Evolutionary conservation across 768 basidiomycete species (phyloP), one percentile per base, ranked within the genome.

Genomic region (Dioszegia hungarica): DNA sequence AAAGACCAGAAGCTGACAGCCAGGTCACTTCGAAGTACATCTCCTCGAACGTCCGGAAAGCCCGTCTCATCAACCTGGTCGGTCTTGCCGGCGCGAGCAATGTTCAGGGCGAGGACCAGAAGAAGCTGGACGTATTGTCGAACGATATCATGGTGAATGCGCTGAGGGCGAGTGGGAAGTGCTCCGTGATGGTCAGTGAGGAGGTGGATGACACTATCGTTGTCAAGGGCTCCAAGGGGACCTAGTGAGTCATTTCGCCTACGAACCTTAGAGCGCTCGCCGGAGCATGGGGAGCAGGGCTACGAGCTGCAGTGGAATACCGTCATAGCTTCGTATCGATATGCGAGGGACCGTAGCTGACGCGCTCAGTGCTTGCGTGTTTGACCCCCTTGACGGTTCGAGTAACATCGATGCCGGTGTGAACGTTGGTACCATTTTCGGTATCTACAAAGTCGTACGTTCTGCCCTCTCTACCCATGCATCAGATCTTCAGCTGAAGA

Each of bases 81-180:
- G 95, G 95, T 29, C 82, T 94, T 20, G 95, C 95, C 15, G 95
- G 95, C 15, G 91, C 93, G 73, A 89, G 89, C 25, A 99, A 99
- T 73, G 87, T 93, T 8, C 90, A 93, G 78, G 95, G 95, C 20
- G 95, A 98, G 77, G 95, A 98, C 73, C 95, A 99, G 82, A 99
- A 99, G 82, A 99, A 99, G 79, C 82, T 99, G 51, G 93, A 95
- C 72, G 86, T 95, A n/a, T 81, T 95, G 29, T 88, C 91, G 14
- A 97, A 99, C 75, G 93, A 99, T 75, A 99, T 99, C 82, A 98
- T 99, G 95, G 83, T 98, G 68, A 97, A 97, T 72, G 87, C 93
- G 44, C 83, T 99, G 31, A 84, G 90, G 38, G 93, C 93, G 2
- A 93, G 89, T n/a, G 91, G 95, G 51, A 95, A 92, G 82, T 89